A percentile compares a stretch with the other conserved stretches of the same genome.
phyloP scores from a whole-genome alignment of 2,329 filamentous ascomycete species.

The Microcyclospora tardicrescens region DNA sequence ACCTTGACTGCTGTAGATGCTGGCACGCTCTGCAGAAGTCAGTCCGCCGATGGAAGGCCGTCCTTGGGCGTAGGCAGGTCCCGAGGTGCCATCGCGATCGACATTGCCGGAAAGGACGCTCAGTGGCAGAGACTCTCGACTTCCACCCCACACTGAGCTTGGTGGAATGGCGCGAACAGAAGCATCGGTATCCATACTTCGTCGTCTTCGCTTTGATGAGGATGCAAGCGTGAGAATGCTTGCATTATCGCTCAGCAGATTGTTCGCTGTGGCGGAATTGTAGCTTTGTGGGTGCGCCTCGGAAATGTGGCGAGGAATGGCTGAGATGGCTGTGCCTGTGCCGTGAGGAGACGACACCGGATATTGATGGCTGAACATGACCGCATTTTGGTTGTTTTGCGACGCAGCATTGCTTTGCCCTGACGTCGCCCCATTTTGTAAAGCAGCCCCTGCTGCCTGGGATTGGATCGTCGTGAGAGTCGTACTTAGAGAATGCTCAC shows the following conservation, averaged over 20 bases:
- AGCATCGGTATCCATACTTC: slow-evolving; percentile 74
- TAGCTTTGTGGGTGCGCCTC: slow-evolving; percentile 51
- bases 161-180: slow-evolving; percentile 75
- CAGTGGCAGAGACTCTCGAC: slow-evolving; percentile 64
- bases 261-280: slow-evolving; percentile 65
- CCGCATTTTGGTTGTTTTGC: slow-evolving; percentile 18
- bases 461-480: slow-evolving; percentile 80
- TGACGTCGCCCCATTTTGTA: slow-evolving; percentile 27
- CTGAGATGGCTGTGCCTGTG: slow-evolving; percentile 51
- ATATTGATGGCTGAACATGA: slow-evolving; percentile 48
- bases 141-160: slow-evolving; percentile 69
- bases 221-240: slow-evolving; percentile 76
- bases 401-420: slow-evolving; percentile 18
- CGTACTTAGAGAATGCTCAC: slow-evolving; percentile 66
- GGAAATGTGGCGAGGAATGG: slow-evolving; percentile 57
- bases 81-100: slow-evolving; percentile 35
- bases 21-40: slow-evolving; percentile 54
- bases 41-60: slow-evolving; percentile 42
- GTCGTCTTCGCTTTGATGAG: slow-evolving; percentile 61
- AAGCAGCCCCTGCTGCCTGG: slow-evolving; percentile 43
- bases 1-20: slow-evolving; percentile 43
- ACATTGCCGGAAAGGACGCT: slow-evolving; percentile 64
- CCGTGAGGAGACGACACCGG: slow-evolving; percentile 32
- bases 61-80: slow-evolving; percentile 33
- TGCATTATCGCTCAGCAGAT: slow-evolving; percentile 70